A percentile compares a stretch with the other conserved stretches of the same genome.
These are phyloP conservation scores for Boletus reticulatus DNA, from an alignment of 768 basidiomycete species.

Conservation along the genomic window DNA sequence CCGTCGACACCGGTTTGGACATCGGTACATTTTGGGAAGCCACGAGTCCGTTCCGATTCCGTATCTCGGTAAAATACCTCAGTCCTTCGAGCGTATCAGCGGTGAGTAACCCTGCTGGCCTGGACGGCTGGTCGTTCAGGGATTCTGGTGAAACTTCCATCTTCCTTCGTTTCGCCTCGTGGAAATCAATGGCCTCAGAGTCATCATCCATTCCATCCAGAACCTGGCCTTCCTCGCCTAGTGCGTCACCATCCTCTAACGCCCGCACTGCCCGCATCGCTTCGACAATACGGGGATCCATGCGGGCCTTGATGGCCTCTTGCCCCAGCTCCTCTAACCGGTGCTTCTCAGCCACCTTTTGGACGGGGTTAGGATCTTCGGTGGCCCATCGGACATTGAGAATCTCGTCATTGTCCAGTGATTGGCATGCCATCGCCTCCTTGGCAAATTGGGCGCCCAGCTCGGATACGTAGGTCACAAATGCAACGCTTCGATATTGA, in stretches of 20 bases:
- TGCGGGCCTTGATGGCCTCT: constrained; percentile 77
- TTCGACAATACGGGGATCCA: constrained; percentile 88
- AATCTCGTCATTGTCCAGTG: constrained; percentile 94
- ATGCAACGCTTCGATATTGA: constrained; percentile 93
- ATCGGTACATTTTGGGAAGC: constrained; percentile 23
- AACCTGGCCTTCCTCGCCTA: constrained; percentile 36
- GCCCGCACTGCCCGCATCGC: constrained; percentile 85
- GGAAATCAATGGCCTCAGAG: constrained; percentile 36
- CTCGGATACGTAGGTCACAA: constrained; percentile 92
- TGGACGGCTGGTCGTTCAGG: constrained; percentile 31
- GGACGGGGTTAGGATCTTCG: constrained; percentile 94
- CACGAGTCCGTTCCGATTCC: constrained; percentile 54
- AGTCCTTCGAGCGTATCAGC: constrained; percentile 87
- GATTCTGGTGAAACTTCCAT: constrained; percentile 28
- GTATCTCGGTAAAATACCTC: constrained; percentile 88
- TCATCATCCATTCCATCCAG: constrained; percentile 33
- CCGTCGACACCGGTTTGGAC: constrained; percentile 34
- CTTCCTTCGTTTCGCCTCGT: constrained; percentile 36
- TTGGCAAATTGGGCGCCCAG: constrained; percentile 92
- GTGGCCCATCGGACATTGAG: constrained; percentile 99
- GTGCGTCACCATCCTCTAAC: constrained; percentile 73
- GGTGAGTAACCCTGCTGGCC: constrained; percentile 63
- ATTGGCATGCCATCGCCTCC: constrained; percentile 98
- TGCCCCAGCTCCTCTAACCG: constrained; percentile 83
- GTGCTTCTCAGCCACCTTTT: constrained; percentile 82